Evolutionary conservation across 352 stramenopile genomes (phyloP), one percentile per base, ranked within the genome.

Genomic region (Bremia lactucae): DNA sequence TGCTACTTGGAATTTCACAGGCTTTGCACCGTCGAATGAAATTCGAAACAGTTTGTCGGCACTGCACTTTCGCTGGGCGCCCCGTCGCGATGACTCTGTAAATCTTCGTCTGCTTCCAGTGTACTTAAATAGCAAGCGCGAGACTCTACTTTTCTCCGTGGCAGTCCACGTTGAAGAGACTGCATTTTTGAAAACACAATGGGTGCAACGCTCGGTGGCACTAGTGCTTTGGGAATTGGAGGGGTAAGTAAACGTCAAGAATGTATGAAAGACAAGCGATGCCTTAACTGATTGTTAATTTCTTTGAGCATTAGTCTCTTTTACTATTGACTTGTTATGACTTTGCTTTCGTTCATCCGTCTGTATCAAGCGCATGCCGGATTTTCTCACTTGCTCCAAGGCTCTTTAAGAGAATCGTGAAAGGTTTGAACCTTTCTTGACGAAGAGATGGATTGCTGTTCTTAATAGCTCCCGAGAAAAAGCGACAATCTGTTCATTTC

Each of bases 91-190:
- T 8, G 44, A 52, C 35, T 37, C 36, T 0, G 42, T 54, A 8
- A 54, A 57, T 36, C 52, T 50, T 34, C 75, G 75, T 44, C 59
- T 66, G 28, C 58, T 96, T 25, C 87, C 87, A 0, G 75, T 96
- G 31, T 96, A 96, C 54, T 68, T 81, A 24, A 92, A 70, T 49
- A 65, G 60, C 46, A 73, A 71, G 20, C 79, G 87, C 19, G 63
- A 83, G 11, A 66, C 66, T 5, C 52, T 96, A 15, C 63, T 95
- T 26, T 92, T 92, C 47, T 87, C 86, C 2, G 79, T 96, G 26
- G 63, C 67, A 1, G 73, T 95, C 1, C 50, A 65, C 20, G 64
- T 66, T 16, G 65, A 87, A 26, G 52, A 63, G 15, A 26, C 49
- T 4, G 38, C 65, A 29, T 87, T 85, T 52, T 55, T 65, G 14